Conservation (phyloP, 768 basidiomycete species). For the Strobilomyces echinocephalus region DNA sequence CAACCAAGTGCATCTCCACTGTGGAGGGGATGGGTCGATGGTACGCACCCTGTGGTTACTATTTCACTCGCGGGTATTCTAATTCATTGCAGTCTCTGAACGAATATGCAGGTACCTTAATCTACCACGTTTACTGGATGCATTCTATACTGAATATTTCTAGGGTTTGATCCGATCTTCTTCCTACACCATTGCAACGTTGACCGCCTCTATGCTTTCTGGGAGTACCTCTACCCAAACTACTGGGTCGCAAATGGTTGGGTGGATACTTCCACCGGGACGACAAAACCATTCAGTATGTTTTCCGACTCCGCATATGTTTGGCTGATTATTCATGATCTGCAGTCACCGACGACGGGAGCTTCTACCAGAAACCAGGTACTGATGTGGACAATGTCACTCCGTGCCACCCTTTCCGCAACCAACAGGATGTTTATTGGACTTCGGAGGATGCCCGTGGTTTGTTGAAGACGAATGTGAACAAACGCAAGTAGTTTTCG, state of each 20-base stretch:
- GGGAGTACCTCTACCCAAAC: constrained; percentile 19
- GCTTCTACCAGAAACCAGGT: background rate
- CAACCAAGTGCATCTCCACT: constrained; percentile 16
- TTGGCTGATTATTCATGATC: background rate
- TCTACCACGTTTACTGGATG: background rate
- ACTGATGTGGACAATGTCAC: background rate
- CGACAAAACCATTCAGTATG: constrained; percentile 7
- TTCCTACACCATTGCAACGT: constrained; percentile 17
- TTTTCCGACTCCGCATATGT: background rate
- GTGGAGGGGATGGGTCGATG: constrained; percentile 16
- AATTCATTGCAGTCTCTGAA: constrained; percentile 5
- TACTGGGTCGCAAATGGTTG: constrained; percentile 16
- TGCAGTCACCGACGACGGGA: constrained; percentile 4
- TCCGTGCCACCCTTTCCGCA: constrained; percentile 15
- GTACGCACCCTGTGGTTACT: background rate
- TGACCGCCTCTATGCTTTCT: constrained; percentile 18
- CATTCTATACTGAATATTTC: background rate
- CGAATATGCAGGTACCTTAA: constrained; percentile 17
- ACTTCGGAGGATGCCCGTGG: constrained; percentile 10
- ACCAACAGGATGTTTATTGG: constrained; percentile 5
- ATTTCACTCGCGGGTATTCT: background rate
- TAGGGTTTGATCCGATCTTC: constrained; percentile 19
- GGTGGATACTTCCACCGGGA: constrained; percentile 2
- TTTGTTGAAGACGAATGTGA: background rate
- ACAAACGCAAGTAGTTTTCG: constrained; percentile 8